Conservation (phyloP, 805 yeast genomes). For the Tetrapisispora fleetii region DNA sequence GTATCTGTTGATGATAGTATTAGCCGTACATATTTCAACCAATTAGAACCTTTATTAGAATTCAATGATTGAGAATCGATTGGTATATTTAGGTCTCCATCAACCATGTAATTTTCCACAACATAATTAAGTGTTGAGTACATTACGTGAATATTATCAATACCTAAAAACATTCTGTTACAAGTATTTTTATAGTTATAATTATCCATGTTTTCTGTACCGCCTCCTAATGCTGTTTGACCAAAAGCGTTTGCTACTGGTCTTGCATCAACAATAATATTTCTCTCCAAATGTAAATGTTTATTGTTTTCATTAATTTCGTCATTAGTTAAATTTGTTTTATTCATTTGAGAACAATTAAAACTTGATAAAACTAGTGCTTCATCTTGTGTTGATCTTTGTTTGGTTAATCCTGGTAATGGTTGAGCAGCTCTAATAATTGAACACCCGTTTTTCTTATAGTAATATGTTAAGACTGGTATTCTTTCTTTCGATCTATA, state of each 20-base stretch:
- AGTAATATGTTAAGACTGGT: constrained; percentile 73
- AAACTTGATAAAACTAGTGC: constrained; percentile 67
- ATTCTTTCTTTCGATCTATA: constrained; percentile 79
- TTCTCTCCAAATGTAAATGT: constrained; percentile 27
- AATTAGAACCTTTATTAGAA: constrained; percentile 44
- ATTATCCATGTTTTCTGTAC: constrained; percentile 86
- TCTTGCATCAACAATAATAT: constrained; percentile 81
- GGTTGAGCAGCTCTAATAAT: constrained; percentile 92
- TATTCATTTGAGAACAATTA: constrained; percentile 35
- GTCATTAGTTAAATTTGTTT: neutral
- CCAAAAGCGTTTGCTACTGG: constrained; percentile 95
- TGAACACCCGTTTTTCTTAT: constrained; percentile 58
- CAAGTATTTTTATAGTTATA: constrained; percentile 49
- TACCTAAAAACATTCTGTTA: constrained; percentile 69
- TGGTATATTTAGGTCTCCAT: constrained; percentile 50
- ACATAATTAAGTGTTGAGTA: constrained; percentile 68
- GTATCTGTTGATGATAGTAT: constrained; percentile 68
- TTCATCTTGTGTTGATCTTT: constrained; percentile 87
- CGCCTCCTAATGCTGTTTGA: constrained; percentile 96
- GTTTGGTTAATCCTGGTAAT: constrained; percentile 78
- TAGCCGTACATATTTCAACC: constrained; percentile 66
- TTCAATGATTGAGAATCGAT: constrained; percentile 47
- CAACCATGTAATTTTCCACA: constrained; percentile 46
- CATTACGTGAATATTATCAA: constrained; percentile 94
- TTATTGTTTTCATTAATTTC: neutral